Percentiles rank a stretch among this genome's conserved stretches.
These are phyloP conservation scores for Boletellus ananiceps DNA, from an alignment of 768 basidiomycete genomes.

Conservation along the genomic window DNA sequence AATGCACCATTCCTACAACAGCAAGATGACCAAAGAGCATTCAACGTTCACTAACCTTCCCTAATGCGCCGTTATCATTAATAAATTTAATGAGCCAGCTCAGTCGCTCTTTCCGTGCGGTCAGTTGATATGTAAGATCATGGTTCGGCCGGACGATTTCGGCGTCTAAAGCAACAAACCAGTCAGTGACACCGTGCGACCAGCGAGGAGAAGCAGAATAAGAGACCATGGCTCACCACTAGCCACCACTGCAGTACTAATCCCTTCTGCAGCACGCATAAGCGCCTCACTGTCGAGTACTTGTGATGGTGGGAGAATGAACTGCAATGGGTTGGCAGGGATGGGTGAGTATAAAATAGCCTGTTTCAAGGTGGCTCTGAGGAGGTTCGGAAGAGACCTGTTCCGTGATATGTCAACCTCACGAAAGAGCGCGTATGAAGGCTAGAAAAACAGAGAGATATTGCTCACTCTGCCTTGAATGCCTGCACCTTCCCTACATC, in stretches of 20 bases:
- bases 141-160: constrained; percentile 69
- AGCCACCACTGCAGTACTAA: constrained; percentile 63
- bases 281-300: constrained; percentile 74
- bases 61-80: constrained; percentile 76
- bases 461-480: constrained; percentile 61
- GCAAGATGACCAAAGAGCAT: neutral
- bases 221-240: constrained; percentile 49
- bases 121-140: constrained; percentile 76
- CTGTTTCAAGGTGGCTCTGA: constrained; percentile 79
- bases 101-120: constrained; percentile 67
- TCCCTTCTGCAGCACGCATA: constrained; percentile 75
- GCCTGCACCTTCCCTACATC: constrained; percentile 56
- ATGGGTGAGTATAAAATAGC: constrained; percentile 75
- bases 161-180: constrained; percentile 39
- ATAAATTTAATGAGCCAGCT: constrained; percentile 88
- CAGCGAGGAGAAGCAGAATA: neutral
- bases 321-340: constrained; percentile 73
- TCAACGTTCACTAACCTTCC: constrained; percentile 47
- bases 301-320: constrained; percentile 64
- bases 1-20: neutral
- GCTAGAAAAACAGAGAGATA: neutral
- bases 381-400: constrained; percentile 57
- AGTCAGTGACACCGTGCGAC: neutral
- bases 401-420: constrained; percentile 33
- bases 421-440: neutral